A percentile compares a stretch with the other conserved stretches of the same genome.
Conservation (phyloP, 805 yeast species). For the Brettanomyces naardenensis region DNA sequence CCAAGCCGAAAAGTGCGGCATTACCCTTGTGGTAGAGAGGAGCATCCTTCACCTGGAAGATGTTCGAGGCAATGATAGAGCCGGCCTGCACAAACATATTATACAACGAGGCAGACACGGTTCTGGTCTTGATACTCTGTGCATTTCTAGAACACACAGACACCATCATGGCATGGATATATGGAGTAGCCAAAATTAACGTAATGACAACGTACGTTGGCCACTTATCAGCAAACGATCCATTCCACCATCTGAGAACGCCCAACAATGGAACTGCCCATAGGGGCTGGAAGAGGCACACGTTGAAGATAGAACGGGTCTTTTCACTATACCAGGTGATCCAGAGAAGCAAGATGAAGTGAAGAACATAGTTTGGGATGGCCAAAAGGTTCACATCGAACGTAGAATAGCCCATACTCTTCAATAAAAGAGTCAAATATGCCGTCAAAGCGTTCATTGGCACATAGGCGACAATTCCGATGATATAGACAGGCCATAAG, state of each 20-base stretch:
- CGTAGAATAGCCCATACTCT: slow-evolving; percentile 42
- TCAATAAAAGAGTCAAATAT: slow-evolving; percentile 44
- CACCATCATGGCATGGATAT: slow-evolving; percentile 47
- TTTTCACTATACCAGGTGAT: slow-evolving; percentile 32
- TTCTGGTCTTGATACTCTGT: slow-evolving; percentile 53
- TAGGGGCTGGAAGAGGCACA: slow-evolving; percentile 18
- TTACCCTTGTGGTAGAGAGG: slow-evolving; percentile 60
- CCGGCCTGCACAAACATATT: slow-evolving; percentile 60
- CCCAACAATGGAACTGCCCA: slow-evolving; percentile 20
- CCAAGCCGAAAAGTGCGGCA: slow-evolving; percentile 28
- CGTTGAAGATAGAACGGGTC: slow-evolving; percentile 20
- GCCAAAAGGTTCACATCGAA: slow-evolving; percentile 43
- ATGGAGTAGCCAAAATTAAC: slow-evolving; percentile 33
- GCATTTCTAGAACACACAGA: slow-evolving; percentile 58
- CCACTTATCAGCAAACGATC: slow-evolving; percentile 21
- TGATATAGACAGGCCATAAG: slow-evolving; percentile 45
- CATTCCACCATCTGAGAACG: slow-evolving; percentile 22
- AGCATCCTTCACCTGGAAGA: slow-evolving; percentile 48
- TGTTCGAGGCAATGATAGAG: slow-evolving; percentile 43
- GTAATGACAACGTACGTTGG: slow-evolving; percentile 19
- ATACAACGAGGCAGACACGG: slow-evolving; percentile 57
- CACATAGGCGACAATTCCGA: slow-evolving; percentile 35
- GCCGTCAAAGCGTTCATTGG: slow-evolving; percentile 29
- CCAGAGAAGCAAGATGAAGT: slow-evolving; percentile 27
- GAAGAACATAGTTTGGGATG: slow-evolving; percentile 40